Conservation (phyloP, 2,329 filamentous ascomycete genomes). For the Aspergillus sp. region DNA sequence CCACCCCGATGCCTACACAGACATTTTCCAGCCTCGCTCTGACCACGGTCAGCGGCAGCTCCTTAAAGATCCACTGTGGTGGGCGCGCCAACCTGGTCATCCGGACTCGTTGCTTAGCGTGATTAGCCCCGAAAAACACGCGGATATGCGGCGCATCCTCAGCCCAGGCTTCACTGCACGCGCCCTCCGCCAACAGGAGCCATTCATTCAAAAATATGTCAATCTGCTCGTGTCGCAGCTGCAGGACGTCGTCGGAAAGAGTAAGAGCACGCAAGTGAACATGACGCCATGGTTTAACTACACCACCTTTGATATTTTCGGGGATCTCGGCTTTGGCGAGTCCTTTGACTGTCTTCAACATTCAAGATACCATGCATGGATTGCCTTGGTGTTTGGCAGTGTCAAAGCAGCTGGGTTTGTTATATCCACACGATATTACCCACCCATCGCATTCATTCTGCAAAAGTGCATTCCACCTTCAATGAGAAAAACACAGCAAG, state of each 20-base stretch:
- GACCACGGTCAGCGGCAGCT: not conserved
- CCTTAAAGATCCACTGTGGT: constrained; percentile 10
- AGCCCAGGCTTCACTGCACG: not conserved
- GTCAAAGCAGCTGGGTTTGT: constrained; percentile 24
- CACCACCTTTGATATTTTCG: constrained; percentile 36
- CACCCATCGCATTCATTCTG: constrained; percentile 13
- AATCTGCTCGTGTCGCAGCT: not conserved
- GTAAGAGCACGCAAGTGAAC: constrained; percentile 12
- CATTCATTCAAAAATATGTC: constrained; percentile 3
- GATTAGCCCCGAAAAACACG: constrained; percentile 4
- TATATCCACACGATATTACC: constrained; percentile 21
- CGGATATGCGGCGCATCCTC: not conserved
- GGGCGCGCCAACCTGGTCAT: constrained; percentile 4
- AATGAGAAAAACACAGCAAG: constrained; percentile 3
- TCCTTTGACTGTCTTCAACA: constrained; percentile 31
- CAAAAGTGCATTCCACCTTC: constrained; percentile 17
- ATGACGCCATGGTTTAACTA: constrained; percentile 26
- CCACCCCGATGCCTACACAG: not conserved
- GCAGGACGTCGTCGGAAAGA: not conserved
- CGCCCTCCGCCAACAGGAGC: not conserved
- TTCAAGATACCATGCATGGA: constrained; percentile 31
- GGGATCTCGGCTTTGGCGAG: constrained; percentile 35
- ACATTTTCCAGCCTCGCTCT: not conserved
- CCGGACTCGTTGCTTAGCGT: constrained; percentile 7
- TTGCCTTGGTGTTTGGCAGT: constrained; percentile 26